These are phyloP conservation scores for Acarospora socialis DNA, from an alignment of 2,329 filamentous ascomycete genomes.

Conservation along the genomic window DNA sequence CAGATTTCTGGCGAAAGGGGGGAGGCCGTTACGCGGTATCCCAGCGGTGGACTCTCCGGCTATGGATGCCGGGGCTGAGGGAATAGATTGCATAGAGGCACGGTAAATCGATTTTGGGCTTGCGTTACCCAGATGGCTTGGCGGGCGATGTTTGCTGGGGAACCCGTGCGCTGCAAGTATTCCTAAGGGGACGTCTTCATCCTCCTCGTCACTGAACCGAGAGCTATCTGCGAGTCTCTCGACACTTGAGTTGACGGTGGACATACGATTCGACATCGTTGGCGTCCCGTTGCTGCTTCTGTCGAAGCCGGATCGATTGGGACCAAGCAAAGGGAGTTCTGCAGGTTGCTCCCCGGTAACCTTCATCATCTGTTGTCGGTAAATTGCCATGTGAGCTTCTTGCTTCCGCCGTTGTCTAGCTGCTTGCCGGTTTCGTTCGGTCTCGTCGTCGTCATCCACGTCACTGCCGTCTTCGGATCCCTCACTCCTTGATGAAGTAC, in stretches of 20 bases:
- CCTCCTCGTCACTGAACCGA: slow-evolving; percentile 34
- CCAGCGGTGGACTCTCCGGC: slow-evolving; percentile 22
- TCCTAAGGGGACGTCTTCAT: slow-evolving; percentile 71
- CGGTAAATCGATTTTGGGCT: slow-evolving; percentile 53
- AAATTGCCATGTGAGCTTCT: slow-evolving; percentile 78
- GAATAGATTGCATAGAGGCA: slow-evolving; percentile 32
- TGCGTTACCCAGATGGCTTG: slow-evolving; percentile 49
- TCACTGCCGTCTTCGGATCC: slow-evolving; percentile 46
- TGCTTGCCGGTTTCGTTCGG: slow-evolving; percentile 57
- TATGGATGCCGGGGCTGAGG: slow-evolving; percentile 45
- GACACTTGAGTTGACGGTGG: slow-evolving; percentile 21
- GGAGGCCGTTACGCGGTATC: slow-evolving; percentile 41
- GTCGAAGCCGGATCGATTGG: slow-evolving; percentile 41
- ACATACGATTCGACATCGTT: slow-evolving; percentile 34
- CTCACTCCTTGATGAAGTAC: slow-evolving; percentile 33
- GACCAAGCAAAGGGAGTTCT: slow-evolving; percentile 22
- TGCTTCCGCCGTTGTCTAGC: slow-evolving; percentile 72
- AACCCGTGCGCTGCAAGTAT: slow-evolving; percentile 85
- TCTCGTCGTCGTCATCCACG: slow-evolving; percentile 64
- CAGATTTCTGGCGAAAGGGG: slow-evolving; percentile 68
- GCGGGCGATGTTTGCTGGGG: slow-evolving; percentile 61
- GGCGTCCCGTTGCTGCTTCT: slow-evolving; percentile 47
- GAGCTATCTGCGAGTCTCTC: slow-evolving; percentile 26
- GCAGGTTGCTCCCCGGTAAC: slow-evolving; percentile 60
- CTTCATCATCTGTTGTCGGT: slow-evolving; percentile 94